Evolutionary conservation across 2,329 filamentous ascomycete genomes (phyloP), one percentile per base, ranked within the genome.

Genomic region (Fusarium buxicola): DNA sequence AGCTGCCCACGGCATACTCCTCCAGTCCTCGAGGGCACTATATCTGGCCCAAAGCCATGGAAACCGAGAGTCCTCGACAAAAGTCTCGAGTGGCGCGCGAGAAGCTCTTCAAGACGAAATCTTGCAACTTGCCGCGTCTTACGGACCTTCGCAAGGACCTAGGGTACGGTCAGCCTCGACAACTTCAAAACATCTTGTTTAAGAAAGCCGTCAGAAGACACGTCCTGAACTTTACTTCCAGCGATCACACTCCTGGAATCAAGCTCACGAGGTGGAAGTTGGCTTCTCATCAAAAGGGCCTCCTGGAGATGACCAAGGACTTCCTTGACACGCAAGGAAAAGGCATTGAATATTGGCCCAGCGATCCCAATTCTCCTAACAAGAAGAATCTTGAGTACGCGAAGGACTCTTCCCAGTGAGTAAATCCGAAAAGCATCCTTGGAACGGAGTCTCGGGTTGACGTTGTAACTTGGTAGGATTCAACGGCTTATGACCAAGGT

Each of bases 281-380:
- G 1, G 32, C 36, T 18, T 8, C 15, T 8, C 66, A 69, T 9
- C 64, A 68, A 7, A 47, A 35, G 30, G 66, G 61, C 3, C 49
- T 69, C 15, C 21, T 52, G n/a, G 64, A 69, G 12, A 41, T 69
- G 34, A 54, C 61, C 3, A 46, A 44, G 6, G 32, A 54, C n/a
- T 69, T 69, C 8, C 55, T 69, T 5, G 30, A 58, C 7, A 35
- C 25, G 3, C 30, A 68, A 13, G 43, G 35, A 4, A 69, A 60
- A 16, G 66, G 66, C 6, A 4, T 4, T 4, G 39, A 61, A 9
- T 69, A 58, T 32, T 70, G 68, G 68, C 68, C 68, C 1, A 53
- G 59, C 7, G 45, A 52, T 5, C n/a, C 27, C 11, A 8, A 6
- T 1, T 30, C 46, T 8, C 8, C 25, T 0, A 54, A 52, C 11